Evolutionary conservation across 345 rosid species (phyloP), one percentile per base, ranked within the genome.

Genomic region (Psidium guajava): DNA sequence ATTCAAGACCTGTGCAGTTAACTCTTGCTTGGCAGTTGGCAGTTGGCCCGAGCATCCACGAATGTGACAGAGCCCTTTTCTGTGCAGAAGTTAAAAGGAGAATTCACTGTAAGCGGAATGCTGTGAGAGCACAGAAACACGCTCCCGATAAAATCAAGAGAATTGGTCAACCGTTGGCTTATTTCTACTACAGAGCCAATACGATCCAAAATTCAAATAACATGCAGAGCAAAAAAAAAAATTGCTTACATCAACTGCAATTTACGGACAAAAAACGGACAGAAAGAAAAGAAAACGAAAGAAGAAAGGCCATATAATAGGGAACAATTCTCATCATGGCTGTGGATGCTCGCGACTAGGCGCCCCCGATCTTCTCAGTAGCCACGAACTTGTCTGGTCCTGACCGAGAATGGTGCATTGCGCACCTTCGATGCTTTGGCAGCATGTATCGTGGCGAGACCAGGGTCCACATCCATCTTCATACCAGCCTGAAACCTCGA

Each of bases 331-430:
- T 9, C 86, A 52, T 13, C 57, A 80, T 55, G 32, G 51, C 80
- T 27, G 11, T 55, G 59, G 24, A 82, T 2, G 22, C 56, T 50
- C 28, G 40, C 83, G 16, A 51, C 58, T 27, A 6, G 42, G 2
- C 44, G 83, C 4, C 15, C 64, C 32, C 13, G 21, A 13, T 86
- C 88, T 88, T 91, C 83, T 93, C 85, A 93, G 89, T 93, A 93
- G 10, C 99, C 94, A 49, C 92, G 93, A 73, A 92, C 93, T 82
- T 86, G 88, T 89, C 93, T 91, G 57, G 92, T 92, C 91, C 96
- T 90, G 53, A 87, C 91, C 44, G 96, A 96, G 86, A 90, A 21
- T 24, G 91, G 92, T 5, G 11, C 24, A 64, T 32, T 64, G 3
- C 12, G 75, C 44, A 28, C 1, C 24, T 64, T 64, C 9, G 75